A percentile compares a stretch with the other conserved stretches of the same genome.
Evolutionary conservation across 1,284 basidiomycete genomes (phyloP).

Genomic region (Gomphus sp.): DNA sequence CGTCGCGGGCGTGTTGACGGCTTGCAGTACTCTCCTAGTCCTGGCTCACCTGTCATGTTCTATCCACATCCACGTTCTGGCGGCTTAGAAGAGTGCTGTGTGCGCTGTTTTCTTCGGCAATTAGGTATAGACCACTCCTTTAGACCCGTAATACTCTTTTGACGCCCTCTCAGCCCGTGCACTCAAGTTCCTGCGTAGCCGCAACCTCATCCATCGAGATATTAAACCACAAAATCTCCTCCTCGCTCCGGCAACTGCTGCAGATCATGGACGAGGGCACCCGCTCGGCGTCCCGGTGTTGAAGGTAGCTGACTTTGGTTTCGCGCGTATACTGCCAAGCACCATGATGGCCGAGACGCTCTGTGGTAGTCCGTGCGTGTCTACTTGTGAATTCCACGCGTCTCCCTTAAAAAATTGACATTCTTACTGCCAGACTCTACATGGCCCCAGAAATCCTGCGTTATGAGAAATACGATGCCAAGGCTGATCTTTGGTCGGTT

Average conservation of each 20-base stretch:
- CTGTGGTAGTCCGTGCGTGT: constrained; percentile 87
- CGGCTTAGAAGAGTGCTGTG: constrained; percentile 85
- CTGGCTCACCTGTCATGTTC: constrained; percentile 63
- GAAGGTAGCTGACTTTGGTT: constrained; percentile 97
- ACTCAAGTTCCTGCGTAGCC: constrained; percentile 82
- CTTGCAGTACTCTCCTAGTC: constrained; percentile 67
- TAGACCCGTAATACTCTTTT: constrained; percentile 3
- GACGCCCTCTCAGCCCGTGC: constrained; percentile 59
- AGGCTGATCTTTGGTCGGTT: constrained; percentile 96
- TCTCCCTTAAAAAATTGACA: background rate
- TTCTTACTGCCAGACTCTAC: constrained; percentile 56
- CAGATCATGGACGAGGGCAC: constrained; percentile 79
- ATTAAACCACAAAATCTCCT: constrained; percentile 96
- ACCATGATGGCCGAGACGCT: constrained; percentile 95
- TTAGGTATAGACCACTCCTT: constrained; percentile 48
- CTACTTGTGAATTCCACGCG: background rate
- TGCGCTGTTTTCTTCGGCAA: constrained; percentile 89
- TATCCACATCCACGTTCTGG: constrained; percentile 89
- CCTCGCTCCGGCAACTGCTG: constrained; percentile 72
- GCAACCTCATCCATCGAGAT: constrained; percentile 92
- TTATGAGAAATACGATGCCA: constrained; percentile 97
- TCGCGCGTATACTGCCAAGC: constrained; percentile 86
- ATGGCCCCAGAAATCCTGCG: constrained; percentile 99
- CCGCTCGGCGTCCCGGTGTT: constrained; percentile 89
- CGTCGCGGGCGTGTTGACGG: constrained; percentile 82